Conservation (phyloP, 1,139 yeast genomes). For the Geotrichum histeridarum region DNA sequence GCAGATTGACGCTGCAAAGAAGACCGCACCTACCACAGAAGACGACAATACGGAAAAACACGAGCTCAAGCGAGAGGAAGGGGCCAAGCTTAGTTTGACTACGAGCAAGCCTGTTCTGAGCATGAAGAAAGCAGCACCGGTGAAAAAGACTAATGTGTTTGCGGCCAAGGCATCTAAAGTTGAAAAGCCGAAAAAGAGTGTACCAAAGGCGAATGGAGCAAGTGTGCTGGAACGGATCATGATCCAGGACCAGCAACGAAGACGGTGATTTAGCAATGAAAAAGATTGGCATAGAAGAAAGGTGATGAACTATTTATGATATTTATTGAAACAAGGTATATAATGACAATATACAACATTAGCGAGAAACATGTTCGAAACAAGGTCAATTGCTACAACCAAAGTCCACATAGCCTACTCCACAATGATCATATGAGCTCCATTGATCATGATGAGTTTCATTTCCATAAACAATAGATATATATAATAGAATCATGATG, state of each 20-base stretch:
- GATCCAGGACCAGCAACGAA: slow-evolving; percentile 24
- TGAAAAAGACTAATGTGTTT: slow-evolving; percentile 24
- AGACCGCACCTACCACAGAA: slow-evolving; percentile 18
- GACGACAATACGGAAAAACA: slow-evolving; percentile 21
- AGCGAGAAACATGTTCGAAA: not conserved
- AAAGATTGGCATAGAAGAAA: too few relatives aligned
- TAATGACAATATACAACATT: not conserved
- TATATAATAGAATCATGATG: too few relatives aligned
- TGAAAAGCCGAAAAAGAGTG: not conserved
- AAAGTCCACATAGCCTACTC: too few relatives aligned
- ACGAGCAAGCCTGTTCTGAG: slow-evolving; percentile 5
- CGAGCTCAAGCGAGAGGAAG: slow-evolving; percentile 24
- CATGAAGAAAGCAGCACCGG: slow-evolving; percentile 3
- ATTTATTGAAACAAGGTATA: not conserved
- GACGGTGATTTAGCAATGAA: not conserved
- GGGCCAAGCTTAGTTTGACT: slow-evolving; percentile 17
- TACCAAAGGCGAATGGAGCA: slow-evolving; percentile 19
- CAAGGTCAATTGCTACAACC: not conserved
- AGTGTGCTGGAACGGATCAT: slow-evolving; percentile 26
- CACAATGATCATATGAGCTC: too few relatives aligned
- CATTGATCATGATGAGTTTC: too few relatives aligned
- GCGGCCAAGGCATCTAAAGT: not conserved
- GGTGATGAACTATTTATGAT: too few relatives aligned
- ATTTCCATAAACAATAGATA: too few relatives aligned
- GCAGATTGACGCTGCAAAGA: slow-evolving; percentile 49